Evolutionary conservation across 2,329 filamentous ascomycete species (phyloP), one percentile per base, ranked within the genome.

Genomic region (Helotiales sp.): DNA sequence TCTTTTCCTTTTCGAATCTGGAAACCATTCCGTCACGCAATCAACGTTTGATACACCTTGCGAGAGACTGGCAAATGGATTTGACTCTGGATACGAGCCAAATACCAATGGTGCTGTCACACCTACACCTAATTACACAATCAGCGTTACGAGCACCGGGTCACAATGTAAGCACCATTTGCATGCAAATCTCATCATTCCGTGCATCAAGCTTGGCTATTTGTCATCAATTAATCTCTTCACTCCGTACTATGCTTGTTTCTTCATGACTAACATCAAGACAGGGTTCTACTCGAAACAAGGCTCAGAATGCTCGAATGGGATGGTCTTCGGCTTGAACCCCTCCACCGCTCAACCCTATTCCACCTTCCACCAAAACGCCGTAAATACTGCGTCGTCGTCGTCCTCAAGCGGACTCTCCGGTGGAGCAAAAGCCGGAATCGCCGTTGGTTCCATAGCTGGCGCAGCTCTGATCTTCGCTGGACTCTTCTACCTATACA

Each of bases 11-110:
- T 72, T 71, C 63, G 65, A 56, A 3, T 57, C 58, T 10, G 64
- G 64, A 15, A 83, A 82, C 73, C 81, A 82, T 74, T 75, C 76
- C 25, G 70, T 83, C 44, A 75, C 72, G 7, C 70, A 75, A 62
- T 70, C 67, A 33, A 67, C 65, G 10, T 74, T 72, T 48, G 63
- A 64, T 10, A 60, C 59, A 29, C 72, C 72, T 2, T 77, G 75
- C 63, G 66, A 71, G 30, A 70, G 70, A 8, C 66, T 74, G 10
- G 1, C 61, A 10, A 73, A 75, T 13, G 85, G 85, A 61, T 79
- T 91, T 75, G 87, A 82, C 75, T 86, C 84, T 2, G 86, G 86
- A 52, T 88, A 55, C 40, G 58, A 59, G 24, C 44, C 61, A 10
- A 61, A 55, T 31, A 31, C 40, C 5, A 52, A 56, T 22, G 33